phyloP scores from a whole-genome alignment of 2,329 filamentous ascomycete species.

The Sclerotinia trifoliorum region DNA sequence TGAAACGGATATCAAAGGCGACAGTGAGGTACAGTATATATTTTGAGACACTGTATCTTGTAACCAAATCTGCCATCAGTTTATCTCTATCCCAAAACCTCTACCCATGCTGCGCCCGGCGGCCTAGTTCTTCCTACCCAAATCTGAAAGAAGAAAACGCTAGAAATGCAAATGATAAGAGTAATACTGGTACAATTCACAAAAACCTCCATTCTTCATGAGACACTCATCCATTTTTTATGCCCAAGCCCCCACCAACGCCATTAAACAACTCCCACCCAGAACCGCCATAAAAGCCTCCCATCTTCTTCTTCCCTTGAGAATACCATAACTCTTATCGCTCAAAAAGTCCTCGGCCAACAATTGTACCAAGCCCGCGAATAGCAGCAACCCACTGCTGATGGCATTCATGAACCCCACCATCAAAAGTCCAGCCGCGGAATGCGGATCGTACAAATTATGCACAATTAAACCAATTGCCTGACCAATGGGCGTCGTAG shows the following conservation, averaged over 20 bases:
- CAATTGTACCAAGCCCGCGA: slow-evolving; percentile 80
- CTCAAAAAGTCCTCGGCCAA: slow-evolving; percentile 84
- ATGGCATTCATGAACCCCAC: slow-evolving; percentile 88
- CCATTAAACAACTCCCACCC: slow-evolving; percentile 61
- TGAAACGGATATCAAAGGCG: background rate
- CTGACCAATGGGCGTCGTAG: slow-evolving; percentile 78
- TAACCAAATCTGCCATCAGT: background rate
- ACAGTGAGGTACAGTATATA: background rate
- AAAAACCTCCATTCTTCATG: background rate
- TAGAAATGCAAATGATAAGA: background rate
- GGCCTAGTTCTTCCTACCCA: slow-evolving; percentile 5
- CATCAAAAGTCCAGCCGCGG: slow-evolving; percentile 72
- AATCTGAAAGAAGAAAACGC: background rate
- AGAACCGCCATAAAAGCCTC: slow-evolving; percentile 63
- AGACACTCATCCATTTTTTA: slow-evolving; percentile 16
- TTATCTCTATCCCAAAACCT: slow-evolving; percentile 8
- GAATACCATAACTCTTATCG: slow-evolving; percentile 59
- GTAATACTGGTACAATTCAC: background rate
- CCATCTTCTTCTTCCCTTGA: slow-evolving; percentile 56
- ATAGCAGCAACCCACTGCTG: slow-evolving; percentile 74
- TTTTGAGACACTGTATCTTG: background rate
- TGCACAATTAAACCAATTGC: slow-evolving; percentile 78
- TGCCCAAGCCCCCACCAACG: slow-evolving; percentile 66
- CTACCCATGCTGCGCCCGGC: background rate
- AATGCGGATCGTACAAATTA: slow-evolving; percentile 75